Evolutionary conservation across 108 stramenopile genomes (phyloP).

Genomic region (Hondaea fermentalgiana): DNA sequence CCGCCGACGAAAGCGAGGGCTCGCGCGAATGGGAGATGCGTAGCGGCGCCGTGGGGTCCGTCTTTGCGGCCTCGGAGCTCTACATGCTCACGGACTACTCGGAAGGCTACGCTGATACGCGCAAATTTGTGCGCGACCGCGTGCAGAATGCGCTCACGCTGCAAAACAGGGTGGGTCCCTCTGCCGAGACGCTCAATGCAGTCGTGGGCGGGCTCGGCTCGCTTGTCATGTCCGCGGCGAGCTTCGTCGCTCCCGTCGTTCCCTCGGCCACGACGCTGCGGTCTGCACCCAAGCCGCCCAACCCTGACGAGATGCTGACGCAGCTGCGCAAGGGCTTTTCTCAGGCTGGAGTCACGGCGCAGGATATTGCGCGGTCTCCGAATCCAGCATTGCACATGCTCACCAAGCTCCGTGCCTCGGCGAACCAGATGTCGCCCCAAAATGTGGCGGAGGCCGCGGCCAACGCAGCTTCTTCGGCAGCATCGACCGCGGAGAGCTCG

Average conservation of each 20-base stretch:
- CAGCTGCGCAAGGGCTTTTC: neutral
- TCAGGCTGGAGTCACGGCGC: too few species aligned
- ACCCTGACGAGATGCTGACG: neutral
- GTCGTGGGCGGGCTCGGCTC: neutral
- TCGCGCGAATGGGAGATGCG: neutral
- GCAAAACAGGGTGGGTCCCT: neutral
- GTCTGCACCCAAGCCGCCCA: neutral
- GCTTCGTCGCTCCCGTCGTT: neutral
- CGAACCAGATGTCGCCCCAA: too few species aligned
- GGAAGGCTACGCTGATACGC: constrained; percentile 5
- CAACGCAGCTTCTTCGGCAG: neutral
- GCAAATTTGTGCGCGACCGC: neutral
- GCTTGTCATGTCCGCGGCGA: neutral
- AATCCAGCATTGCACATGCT: too few species aligned
- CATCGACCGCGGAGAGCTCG: neutral
- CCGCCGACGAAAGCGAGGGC: neutral
- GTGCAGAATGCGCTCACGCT: neutral
- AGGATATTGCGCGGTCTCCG: too few species aligned
- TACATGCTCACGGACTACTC: constrained; percentile 16
- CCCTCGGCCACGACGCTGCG: neutral
- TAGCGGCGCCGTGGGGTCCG: neutral
- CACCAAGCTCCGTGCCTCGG: too few species aligned
- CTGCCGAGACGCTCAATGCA: neutral
- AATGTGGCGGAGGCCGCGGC: neutral
- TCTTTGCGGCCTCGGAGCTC: constrained; percentile 12